Evolutionary conservation across 371 early-diverging fungal genomes (phyloP), one percentile per base, ranked within the genome.

Genomic region (Blakeslea trispora): DNA sequence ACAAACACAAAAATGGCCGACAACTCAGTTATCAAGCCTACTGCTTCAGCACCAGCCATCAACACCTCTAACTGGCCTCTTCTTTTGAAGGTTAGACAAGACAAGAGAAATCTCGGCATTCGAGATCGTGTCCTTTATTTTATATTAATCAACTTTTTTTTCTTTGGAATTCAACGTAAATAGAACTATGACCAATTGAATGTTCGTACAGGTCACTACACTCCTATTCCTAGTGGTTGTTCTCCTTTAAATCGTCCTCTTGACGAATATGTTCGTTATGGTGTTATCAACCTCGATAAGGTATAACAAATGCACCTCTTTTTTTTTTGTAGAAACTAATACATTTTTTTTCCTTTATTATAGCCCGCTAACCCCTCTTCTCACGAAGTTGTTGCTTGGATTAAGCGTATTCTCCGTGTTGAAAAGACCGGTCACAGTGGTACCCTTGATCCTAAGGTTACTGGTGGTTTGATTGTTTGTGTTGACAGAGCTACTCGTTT

Each of bases 321-420:
- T 40, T 31, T 17, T 21, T n/a, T 32, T n/a, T 0, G 42, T 14
- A 28, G 19, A 47, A 44, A n/a, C 43, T 47, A 39, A 42, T 10
- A 24, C 49, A n/a, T 28, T 40, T 22, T 48, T 46, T 52, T 23
- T 61, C n/a, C n/a, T n/a, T n/a, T n/a, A n/a, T 70, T 28, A 13
- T 99, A 99, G 87, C 99, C 99, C 50, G 89, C 98, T 48, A 99
- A 99, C 84, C 99, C 99, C 50, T 97, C 98, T 40, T 99, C 99
- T 40, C 99, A 99, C 85, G 99, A 99, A 84, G 99, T 99, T 44
- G 99, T 99, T 44, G 99, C 99, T 50, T 99, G 99, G 99, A 94
- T 99, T 59, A 93, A 97, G 55, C 92, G 97, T 61, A 99, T 99
- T 59, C 88, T 99, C 51, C 88, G 95, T 54, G 96, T 95, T 43